phyloP scores from a whole-genome alignment of 1,284 basidiomycete genomes.

The Irpex lacteus region DNA sequence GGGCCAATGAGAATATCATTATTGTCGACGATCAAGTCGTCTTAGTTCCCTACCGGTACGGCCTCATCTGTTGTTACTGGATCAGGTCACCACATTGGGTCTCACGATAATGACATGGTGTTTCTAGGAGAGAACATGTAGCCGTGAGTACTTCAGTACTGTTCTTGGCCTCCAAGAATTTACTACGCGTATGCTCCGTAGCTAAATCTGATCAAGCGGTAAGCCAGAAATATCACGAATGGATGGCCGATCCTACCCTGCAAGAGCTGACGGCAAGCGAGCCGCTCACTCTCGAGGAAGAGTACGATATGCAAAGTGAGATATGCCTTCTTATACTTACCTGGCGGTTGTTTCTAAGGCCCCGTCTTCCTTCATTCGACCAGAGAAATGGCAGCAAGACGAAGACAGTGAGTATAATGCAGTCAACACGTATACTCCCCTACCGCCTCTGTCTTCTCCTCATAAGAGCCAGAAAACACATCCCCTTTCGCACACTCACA shows the following conservation, averaged over 20 bases:
- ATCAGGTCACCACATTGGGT: not conserved
- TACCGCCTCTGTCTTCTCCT: not conserved
- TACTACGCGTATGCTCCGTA: too few relatives aligned
- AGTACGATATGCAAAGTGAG: conserved; percentile 89
- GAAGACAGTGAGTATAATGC: conserved; percentile 68
- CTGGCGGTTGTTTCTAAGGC: not conserved
- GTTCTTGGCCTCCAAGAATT: not conserved
- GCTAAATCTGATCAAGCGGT: not conserved
- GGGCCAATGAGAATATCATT: conserved; percentile 13
- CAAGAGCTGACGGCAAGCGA: conserved; percentile 86
- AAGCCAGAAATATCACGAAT: conserved; percentile 79
- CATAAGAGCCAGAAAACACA: not conserved
- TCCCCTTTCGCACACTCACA: not conserved
- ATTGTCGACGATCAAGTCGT: conserved; percentile 7
- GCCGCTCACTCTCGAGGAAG: conserved; percentile 78
- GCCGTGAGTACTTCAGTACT: conserved; percentile 1
- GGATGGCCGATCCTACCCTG: conserved; percentile 84
- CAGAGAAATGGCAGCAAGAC: conserved; percentile 85
- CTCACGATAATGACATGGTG: not conserved
- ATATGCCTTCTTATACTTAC: not conserved
- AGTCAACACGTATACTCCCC: conserved; percentile 4
- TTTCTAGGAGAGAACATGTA: conserved; percentile 10
- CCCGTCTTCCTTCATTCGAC: not conserved
- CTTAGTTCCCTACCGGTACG: conserved; percentile 10
- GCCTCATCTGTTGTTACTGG: not conserved